Conservation (phyloP, 768 basidiomycete species). For the Mycena galericulata region DNA sequence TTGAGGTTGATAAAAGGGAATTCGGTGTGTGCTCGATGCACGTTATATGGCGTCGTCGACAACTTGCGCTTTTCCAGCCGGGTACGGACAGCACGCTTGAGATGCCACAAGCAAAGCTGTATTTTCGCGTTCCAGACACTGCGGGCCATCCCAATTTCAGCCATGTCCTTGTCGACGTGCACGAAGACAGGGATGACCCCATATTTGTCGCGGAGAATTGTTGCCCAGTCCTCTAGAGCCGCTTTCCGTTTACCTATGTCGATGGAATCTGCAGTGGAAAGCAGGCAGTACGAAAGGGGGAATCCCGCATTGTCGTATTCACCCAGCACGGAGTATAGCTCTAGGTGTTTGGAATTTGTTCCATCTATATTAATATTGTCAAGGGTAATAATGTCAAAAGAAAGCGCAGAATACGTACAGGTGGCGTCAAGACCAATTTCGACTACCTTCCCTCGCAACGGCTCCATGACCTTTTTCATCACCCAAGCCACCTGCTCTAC, state of each 20-base stretch:
- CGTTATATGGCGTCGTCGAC: conserved; percentile 34
- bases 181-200: conserved; percentile 28
- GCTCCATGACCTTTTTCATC: conserved; percentile 33
- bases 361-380: conserved; percentile 26
- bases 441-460: conserved; percentile 35
- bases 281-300: conserved; percentile 39
- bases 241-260: conserved; percentile 34
- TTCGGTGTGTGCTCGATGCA: conserved; percentile 18
- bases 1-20: conserved; percentile 30
- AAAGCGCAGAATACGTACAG: background rate
- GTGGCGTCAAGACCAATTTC: background rate
- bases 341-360: conserved; percentile 42
- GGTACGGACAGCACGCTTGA: conserved; percentile 14
- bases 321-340: conserved; percentile 40
- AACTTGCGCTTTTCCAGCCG: conserved; percentile 30
- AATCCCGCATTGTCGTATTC: conserved; percentile 42
- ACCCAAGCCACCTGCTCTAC: conserved; percentile 14
- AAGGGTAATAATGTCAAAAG: background rate
- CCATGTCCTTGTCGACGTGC: conserved; percentile 37
- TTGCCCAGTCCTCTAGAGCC: conserved; percentile 22
- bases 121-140: conserved; percentile 31
- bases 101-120: conserved; percentile 37
- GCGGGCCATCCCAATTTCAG: conserved; percentile 26
- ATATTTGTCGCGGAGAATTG: conserved; percentile 26
- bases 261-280: conserved; percentile 37